These are phyloP conservation scores for Papiliotrema laurentii DNA, from an alignment of 1,284 basidiomycete genomes.

Conservation along the genomic window DNA sequence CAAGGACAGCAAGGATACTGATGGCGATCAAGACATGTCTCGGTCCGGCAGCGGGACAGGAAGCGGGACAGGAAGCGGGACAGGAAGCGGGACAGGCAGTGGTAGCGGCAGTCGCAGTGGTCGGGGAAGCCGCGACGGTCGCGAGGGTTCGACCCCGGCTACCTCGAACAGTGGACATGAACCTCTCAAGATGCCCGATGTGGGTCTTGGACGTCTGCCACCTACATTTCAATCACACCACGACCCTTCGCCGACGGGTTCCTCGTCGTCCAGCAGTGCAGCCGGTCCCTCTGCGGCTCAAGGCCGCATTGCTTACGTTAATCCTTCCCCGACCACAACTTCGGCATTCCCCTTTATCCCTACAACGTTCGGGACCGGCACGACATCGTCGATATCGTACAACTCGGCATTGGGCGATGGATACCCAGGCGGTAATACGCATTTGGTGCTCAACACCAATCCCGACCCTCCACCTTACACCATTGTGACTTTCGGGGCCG, in stretches of 20 bases:
- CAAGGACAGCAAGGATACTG: not conserved
- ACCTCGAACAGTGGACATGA: constrained; percentile 1
- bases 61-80: constrained; percentile 1
- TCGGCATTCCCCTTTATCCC: constrained; percentile 17
- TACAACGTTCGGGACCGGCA: constrained; percentile 15
- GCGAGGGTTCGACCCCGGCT: constrained; percentile 3
- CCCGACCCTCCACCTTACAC: constrained; percentile 61
- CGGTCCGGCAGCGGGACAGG: not conserved
- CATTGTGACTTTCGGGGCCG: constrained; percentile 76
- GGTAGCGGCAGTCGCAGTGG: not conserved
- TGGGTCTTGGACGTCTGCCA: not conserved
- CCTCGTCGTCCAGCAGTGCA: not conserved
- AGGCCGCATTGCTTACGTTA: constrained; percentile 26
- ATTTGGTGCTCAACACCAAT: constrained; percentile 21
- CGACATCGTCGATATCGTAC: constrained; percentile 11
- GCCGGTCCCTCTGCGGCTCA: no score
- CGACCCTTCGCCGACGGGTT: not conserved
- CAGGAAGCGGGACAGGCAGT: constrained; percentile 5
- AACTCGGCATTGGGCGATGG: constrained; percentile 1
- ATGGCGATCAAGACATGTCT: constrained; percentile 2
- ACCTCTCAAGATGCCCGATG: not conserved
- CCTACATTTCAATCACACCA: constrained; percentile 2
- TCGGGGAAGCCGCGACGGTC: constrained; percentile 4
- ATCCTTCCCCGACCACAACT: constrained; percentile 30
- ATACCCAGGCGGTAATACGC: not conserved